Conservation (phyloP, 1,284 basidiomycete genomes). For the Fomitopsis pinicola region DNA sequence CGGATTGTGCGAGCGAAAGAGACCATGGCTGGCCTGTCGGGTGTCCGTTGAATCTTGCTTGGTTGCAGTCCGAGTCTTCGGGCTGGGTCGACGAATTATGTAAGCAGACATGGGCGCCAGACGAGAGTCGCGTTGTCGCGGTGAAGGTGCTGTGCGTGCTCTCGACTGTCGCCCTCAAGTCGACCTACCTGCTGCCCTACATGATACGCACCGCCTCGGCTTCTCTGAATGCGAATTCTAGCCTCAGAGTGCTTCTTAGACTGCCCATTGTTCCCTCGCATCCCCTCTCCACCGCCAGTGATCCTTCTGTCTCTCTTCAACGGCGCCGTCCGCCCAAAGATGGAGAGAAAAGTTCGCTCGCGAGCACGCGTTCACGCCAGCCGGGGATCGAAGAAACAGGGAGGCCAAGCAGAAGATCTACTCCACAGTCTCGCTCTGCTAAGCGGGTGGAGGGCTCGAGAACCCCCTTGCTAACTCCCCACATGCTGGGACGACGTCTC, state of each 20-base stretch:
- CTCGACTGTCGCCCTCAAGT: too few species aligned
- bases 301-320: background rate
- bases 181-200: background rate
- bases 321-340: too few species aligned
- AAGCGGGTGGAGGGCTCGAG: background rate
- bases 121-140: too few species aligned
- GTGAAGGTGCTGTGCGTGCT: too few species aligned
- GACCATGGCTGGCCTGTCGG: conserved; percentile 5
- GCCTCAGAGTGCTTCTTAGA: background rate
- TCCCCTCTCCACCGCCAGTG: background rate
- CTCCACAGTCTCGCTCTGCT: too few species aligned
- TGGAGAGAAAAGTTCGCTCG: too few species aligned
- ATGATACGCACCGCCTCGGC: background rate
- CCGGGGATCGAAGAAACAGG: background rate
- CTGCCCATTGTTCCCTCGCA: background rate
- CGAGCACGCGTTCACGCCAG: too few species aligned
- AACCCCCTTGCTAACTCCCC: conserved; percentile 45
- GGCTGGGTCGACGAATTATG: background rate
- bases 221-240: background rate
- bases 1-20: conserved; percentile 67
- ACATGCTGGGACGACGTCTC: conserved; percentile 53
- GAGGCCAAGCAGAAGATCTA: too few species aligned
- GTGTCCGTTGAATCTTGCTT: background rate
- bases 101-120: background rate
- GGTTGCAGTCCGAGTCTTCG: background rate